Conservation (phyloP, 2,329 filamentous ascomycete species). For the Colletotrichum cordylinicola region DNA sequence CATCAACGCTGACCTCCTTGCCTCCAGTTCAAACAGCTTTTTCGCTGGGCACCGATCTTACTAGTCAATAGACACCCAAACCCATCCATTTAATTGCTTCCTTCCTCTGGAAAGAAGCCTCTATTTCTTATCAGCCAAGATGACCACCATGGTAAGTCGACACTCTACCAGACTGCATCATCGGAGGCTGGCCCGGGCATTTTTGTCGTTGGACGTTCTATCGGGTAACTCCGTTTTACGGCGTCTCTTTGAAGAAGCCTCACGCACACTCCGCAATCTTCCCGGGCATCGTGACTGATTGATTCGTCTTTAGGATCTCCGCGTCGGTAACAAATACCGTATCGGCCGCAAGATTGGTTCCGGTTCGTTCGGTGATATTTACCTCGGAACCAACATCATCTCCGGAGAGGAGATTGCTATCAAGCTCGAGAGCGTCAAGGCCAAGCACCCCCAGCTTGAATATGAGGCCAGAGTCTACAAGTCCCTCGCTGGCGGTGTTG, state of each 20-base stretch:
- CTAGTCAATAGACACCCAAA: neutral
- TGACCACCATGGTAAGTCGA: slow-evolving; percentile 58
- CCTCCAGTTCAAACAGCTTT: neutral
- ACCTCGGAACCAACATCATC: slow-evolving; percentile 99
- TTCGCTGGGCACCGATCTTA: neutral
- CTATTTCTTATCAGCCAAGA: slow-evolving; percentile 33
- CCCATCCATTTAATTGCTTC: neutral
- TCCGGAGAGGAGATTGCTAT: slow-evolving; percentile 99
- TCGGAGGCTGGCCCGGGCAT: neutral
- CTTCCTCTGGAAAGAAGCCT: slow-evolving; percentile 21
- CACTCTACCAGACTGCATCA: neutral
- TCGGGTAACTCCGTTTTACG: neutral
- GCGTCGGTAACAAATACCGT: slow-evolving; percentile 99
- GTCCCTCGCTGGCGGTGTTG: slow-evolving; percentile 91
- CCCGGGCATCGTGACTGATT: neutral
- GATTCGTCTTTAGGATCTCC: slow-evolving; percentile 75
- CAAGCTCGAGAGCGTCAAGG: slow-evolving; percentile 99
- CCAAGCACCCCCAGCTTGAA: slow-evolving; percentile 98
- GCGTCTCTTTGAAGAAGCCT: neutral
- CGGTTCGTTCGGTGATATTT: slow-evolving; percentile 97
- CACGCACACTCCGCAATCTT: neutral
- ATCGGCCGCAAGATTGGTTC: slow-evolving; percentile 99
- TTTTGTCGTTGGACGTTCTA: neutral
- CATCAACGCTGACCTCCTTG: neutral
- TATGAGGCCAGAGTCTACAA: slow-evolving; percentile 97